These are phyloP conservation scores for Salix exigua DNA, from an alignment of 345 rosid genomes.

Conservation along the genomic window DNA sequence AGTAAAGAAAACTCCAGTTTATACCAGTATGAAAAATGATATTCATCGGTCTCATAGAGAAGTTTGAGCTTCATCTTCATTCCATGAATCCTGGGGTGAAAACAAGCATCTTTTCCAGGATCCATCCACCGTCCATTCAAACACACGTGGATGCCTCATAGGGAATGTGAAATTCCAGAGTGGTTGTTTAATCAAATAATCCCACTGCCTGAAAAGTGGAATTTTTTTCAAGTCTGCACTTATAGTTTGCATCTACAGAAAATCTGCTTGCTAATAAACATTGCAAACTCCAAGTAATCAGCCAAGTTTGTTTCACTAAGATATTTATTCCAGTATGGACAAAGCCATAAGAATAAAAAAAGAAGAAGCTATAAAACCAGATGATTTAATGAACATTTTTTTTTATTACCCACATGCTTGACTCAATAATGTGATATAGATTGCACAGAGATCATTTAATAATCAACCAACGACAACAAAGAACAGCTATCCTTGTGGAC, in stretches of 20 bases:
- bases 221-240: not conserved
- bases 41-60: not conserved
- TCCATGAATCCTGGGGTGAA: not conserved
- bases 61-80: not conserved
- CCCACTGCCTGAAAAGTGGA: conserved; percentile 49
- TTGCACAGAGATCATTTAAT: too few relatives aligned
- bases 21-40: too few relatives aligned
- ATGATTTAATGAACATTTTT: not conserved
- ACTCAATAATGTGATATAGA: too few relatives aligned
- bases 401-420: not conserved
- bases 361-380: not conserved
- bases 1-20: not conserved
- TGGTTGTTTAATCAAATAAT: conserved; percentile 53
- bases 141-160: conserved; percentile 48
- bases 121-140: conserved; percentile 55
- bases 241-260: not conserved
- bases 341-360: not conserved
- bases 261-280: not conserved
- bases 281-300: not conserved
- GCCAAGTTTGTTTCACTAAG: too few relatives aligned
- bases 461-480: not conserved
- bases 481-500: not conserved
- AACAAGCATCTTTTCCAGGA: conserved; percentile 45
- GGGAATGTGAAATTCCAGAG: conserved; percentile 65
- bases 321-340: not conserved